Evolutionary conservation across 495 filamentous ascomycete species (phyloP), one percentile per base, ranked within the genome.

Genomic region (Hamigera avellanea): DNA sequence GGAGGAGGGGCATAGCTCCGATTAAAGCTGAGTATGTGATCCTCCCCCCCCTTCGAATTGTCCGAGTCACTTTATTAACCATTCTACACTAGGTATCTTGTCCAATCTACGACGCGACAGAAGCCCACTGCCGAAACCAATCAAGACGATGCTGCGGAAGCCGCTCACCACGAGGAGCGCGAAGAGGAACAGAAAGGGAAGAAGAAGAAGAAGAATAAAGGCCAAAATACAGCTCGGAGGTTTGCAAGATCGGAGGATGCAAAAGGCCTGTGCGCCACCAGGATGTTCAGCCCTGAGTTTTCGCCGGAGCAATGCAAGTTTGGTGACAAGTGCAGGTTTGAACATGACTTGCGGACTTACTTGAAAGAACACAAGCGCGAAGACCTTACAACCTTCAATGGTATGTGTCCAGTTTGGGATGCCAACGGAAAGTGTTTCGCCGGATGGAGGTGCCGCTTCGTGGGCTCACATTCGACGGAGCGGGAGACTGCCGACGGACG

Each of bases 401-500:
- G 84, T 0, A 56, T 78, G 15, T 98, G 91, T 52, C 87, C 88
- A 0, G 69, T 88, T 10, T 94, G 71, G 61, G 78, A 86, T 45
- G 69, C 64, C 7, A 67, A 73, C 17, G 93, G 91, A 21, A 73
- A 64, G 44, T 98, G 91, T 48, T 59, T 64, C 35, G 71, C 77
- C 12, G 91, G 91, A 1, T 98, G 88, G 87, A 93, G 82, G 49
- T 98, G 91, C 54, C 83, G 89, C 9, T 86, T 93, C 49, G 79
- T 83, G 12, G 67, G 66, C 34, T 86, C 81, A 26, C 91, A 98
- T 54, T 83, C 80, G 41, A 67, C 75, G 34, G 85, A 94, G 57
- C 54, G 81, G 17, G 72, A 79, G 34, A 73, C 62, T 5, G 74
- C 73, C 32, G 86, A 91, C 53, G 88, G 86, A 6, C 70, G 72